Conservation (phyloP, 2,329 filamentous ascomycete genomes). For the Colletotrichum tropicale region DNA sequence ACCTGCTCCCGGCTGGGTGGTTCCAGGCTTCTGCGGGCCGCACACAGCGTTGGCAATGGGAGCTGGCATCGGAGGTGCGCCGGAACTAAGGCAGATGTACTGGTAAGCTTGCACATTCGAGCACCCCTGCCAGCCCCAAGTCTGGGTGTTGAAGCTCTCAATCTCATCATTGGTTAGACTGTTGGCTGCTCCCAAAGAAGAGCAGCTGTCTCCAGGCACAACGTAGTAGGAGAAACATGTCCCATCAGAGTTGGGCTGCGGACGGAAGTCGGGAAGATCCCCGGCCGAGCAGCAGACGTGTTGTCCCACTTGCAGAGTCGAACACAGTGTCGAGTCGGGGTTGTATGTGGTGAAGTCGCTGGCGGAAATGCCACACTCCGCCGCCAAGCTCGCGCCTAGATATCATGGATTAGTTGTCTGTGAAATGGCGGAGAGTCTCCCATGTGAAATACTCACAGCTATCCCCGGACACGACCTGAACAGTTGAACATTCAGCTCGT, state of each 20-base stretch:
- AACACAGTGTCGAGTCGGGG: too few relatives aligned
- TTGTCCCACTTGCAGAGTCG: not conserved
- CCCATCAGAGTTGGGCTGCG: not conserved
- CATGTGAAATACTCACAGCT: too few relatives aligned
- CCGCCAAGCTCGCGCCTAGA: too few relatives aligned
- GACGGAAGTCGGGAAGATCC: not conserved
- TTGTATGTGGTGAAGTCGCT: too few relatives aligned
- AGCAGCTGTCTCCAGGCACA: not conserved
- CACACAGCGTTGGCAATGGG: conserved; percentile 23
- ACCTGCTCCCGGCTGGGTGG: not conserved
- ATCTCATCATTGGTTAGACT: not conserved
- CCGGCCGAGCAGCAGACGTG: not conserved
- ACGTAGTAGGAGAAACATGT: not conserved
- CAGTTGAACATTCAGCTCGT: too few relatives aligned
- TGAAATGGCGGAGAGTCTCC: too few relatives aligned
- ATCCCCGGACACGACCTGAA: too few relatives aligned
- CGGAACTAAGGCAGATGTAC: conserved; percentile 25
- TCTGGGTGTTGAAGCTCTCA: conserved; percentile 14
- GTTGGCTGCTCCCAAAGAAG: not conserved
- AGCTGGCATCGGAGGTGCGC: conserved; percentile 24
- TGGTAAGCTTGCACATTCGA: conserved; percentile 4
- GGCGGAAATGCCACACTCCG: too few relatives aligned
- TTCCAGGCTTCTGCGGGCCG: conserved; percentile 20
- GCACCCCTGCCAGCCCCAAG: conserved; percentile 29
- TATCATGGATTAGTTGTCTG: too few relatives aligned